phyloP scores from a whole-genome alignment of 2,329 filamentous ascomycete species.

The Fusarium continuum region DNA sequence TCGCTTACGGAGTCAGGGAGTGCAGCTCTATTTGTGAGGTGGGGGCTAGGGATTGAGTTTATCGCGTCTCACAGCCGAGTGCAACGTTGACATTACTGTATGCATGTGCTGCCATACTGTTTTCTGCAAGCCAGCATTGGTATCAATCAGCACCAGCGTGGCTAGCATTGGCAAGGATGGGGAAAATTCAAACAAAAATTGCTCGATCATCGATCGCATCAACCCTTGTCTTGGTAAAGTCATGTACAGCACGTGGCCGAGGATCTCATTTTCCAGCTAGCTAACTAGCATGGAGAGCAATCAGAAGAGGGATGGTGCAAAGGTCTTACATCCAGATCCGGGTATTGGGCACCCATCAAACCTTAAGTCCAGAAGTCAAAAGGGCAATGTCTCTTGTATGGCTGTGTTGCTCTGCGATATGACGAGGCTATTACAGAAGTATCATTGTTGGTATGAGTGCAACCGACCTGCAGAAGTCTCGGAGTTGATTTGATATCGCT shows the following conservation, averaged over 20 bases:
- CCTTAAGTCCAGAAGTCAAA: neutral
- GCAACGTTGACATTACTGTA: constrained; percentile 9
- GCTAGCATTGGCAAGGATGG: neutral
- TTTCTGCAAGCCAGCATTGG: constrained; percentile 11
- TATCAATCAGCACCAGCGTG: constrained; percentile 12
- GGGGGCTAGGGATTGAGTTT: constrained; percentile 21
- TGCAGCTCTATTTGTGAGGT: neutral
- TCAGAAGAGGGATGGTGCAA: constrained; percentile 3
- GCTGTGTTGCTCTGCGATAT: constrained; percentile 22
- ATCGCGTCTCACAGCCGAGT: constrained; percentile 19
- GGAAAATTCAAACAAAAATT: constrained; percentile 4
- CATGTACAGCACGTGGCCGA: constrained; percentile 23
- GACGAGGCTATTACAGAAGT: constrained; percentile 36
- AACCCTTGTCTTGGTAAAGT: constrained; percentile 9
- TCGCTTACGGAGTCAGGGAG: constrained; percentile 3
- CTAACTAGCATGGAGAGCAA: neutral
- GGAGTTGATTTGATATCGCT: constrained; percentile 20
- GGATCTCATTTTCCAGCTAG: constrained; percentile 6
- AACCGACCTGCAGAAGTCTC: constrained; percentile 3
- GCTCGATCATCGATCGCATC: constrained; percentile 22
- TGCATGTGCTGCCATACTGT: constrained; percentile 26
- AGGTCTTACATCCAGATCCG: neutral
- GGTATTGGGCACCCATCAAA: neutral
- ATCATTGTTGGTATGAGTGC: constrained; percentile 23
- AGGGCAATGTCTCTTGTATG: constrained; percentile 1